phyloP scores from a whole-genome alignment of 306 rosid genomes.

The Lablab purpureus region DNA sequence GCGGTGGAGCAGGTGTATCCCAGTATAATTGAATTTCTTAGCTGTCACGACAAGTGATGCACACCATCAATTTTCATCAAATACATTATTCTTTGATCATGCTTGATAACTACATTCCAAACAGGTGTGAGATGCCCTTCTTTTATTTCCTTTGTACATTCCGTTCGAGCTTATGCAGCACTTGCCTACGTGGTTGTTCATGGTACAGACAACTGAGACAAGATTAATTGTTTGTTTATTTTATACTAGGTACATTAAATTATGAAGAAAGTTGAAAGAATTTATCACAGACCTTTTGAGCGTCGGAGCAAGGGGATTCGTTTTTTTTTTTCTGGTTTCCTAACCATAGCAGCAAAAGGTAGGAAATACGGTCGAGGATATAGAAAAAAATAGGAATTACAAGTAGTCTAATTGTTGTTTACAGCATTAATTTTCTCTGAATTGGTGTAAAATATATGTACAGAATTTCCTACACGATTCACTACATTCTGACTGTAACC shows the following conservation, averaged over 20 bases:
- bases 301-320: slow-evolving; percentile 24
- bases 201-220: slow-evolving; percentile 14
- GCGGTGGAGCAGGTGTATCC: slow-evolving; percentile 92
- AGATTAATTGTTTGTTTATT: slow-evolving; percentile 26
- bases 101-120: slow-evolving; percentile 44
- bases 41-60: slow-evolving; percentile 64
- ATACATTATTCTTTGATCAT: slow-evolving; percentile 27
- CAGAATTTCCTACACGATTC: slow-evolving; percentile 31
- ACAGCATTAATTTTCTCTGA: slow-evolving; percentile 27
- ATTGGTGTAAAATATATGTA: slow-evolving; percentile 33
- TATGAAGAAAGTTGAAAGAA: slow-evolving; percentile 41
- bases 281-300: slow-evolving; percentile 34
- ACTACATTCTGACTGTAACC: neutral
- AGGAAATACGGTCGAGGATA: slow-evolving; percentile 30
- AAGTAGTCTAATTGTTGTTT: slow-evolving; percentile 22
- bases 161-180: neutral
- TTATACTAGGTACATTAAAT: slow-evolving; percentile 6
- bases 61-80: slow-evolving; percentile 38
- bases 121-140: slow-evolving; percentile 38
- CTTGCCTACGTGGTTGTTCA: slow-evolving; percentile 12
- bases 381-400: slow-evolving; percentile 37
- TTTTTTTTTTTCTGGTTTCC: slow-evolving; percentile 33
- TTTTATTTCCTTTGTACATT: slow-evolving; percentile 31
- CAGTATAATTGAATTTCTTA: slow-evolving; percentile 77
- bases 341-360: slow-evolving; percentile 37